A percentile compares a stretch with the other conserved stretches of the same genome.
Conservation (phyloP, 495 filamentous ascomycete genomes). For the Lasiosphaeris hirsuta region DNA sequence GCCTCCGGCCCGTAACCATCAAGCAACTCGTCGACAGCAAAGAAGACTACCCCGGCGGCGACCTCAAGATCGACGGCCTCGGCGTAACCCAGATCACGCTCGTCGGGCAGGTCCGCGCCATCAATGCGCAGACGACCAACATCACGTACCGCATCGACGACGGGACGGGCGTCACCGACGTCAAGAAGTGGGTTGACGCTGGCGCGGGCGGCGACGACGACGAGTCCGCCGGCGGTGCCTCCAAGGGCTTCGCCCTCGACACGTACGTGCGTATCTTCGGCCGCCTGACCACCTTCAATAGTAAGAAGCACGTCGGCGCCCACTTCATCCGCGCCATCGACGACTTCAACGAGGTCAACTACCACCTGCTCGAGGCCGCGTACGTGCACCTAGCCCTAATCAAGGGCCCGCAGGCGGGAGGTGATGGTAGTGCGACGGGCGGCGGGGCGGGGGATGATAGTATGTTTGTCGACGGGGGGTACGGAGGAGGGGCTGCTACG, state of each 20-base stretch:
- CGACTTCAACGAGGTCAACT: conserved; percentile 88
- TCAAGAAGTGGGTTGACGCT: conserved; percentile 84
- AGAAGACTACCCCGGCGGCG: conserved; percentile 65
- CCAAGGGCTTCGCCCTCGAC: conserved; percentile 47
- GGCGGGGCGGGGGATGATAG: conserved; percentile 47
- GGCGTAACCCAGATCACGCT: conserved; percentile 68
- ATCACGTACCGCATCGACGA: conserved; percentile 91
- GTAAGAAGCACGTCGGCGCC: conserved; percentile 76
- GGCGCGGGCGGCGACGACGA: conserved; percentile 59
- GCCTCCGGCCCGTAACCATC: conserved; percentile 87
- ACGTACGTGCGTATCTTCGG: conserved; percentile 82
- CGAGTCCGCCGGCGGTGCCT: conserved; percentile 47
- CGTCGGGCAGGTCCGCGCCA: conserved; percentile 83
- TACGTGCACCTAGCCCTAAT: conserved; percentile 82
- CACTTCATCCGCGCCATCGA: conserved; percentile 73
- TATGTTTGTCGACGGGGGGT: conserved; percentile 52
- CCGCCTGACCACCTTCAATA: conserved; percentile 69
- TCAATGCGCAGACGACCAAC: conserved; percentile 84
- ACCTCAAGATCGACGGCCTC: conserved; percentile 72
- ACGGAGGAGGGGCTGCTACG: conserved; percentile 35
- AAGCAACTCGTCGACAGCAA: conserved; percentile 85
- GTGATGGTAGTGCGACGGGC: conserved; percentile 22
- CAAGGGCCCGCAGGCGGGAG: conserved; percentile 57
- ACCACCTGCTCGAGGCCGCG: conserved; percentile 84
- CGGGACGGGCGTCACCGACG: conserved; percentile 88